These are phyloP conservation scores for Nakazawaea populi DNA, from an alignment of 805 yeast species.

Conservation along the genomic window DNA sequence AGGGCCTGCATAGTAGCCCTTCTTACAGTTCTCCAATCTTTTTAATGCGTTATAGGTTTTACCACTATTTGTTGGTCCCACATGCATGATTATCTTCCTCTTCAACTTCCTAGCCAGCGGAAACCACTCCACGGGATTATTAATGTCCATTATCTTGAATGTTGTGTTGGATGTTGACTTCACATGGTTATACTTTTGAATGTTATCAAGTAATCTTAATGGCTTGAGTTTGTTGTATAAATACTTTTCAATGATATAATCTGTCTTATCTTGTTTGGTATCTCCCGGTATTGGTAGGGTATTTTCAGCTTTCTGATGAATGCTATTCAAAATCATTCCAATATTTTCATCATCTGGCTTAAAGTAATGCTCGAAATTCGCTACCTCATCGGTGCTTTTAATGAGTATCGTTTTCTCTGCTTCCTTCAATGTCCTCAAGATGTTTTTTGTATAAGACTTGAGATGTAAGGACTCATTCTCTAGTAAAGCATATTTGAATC, in stretches of 20 bases:
- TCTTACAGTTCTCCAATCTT: slow-evolving; percentile 53
- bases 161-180: slow-evolving; percentile 20
- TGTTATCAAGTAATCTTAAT: slow-evolving; percentile 20
- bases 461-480: neutral
- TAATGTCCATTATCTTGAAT: slow-evolving; percentile 34
- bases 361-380: slow-evolving; percentile 13
- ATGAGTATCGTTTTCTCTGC: neutral
- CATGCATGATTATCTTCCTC: slow-evolving; percentile 82
- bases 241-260: slow-evolving; percentile 20
- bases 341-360: slow-evolving; percentile 21
- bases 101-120: slow-evolving; percentile 79
- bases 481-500: neutral
- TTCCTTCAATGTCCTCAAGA: neutral
- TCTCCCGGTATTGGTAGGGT: slow-evolving; percentile 3
- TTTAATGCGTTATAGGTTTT: slow-evolving; percentile 83
- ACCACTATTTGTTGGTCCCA: slow-evolving; percentile 97
- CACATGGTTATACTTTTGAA: slow-evolving; percentile 24
- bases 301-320: neutral
- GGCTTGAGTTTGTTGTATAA: slow-evolving; percentile 26
- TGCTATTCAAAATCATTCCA: slow-evolving; percentile 20
- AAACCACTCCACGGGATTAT: slow-evolving; percentile 71
- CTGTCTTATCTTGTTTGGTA: slow-evolving; percentile 10
- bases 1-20: slow-evolving; percentile 95
- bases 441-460: neutral
- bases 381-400: neutral